phyloP scores from a whole-genome alignment of 805 yeast species.

The Middelhovenomyces tepae region DNA sequence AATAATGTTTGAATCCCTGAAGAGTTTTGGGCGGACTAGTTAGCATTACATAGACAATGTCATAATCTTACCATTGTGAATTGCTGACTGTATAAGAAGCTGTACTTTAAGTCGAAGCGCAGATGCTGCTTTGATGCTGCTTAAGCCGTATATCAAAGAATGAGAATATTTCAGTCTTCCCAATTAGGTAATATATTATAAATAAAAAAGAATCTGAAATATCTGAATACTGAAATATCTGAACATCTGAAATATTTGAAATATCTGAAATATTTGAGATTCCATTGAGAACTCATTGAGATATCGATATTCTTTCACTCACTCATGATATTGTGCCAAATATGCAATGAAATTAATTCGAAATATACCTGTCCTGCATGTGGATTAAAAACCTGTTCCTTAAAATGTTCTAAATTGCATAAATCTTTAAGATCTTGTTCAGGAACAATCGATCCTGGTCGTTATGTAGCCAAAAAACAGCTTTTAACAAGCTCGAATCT shows the following conservation, averaged over 20 bases:
- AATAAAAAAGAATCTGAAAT: too few relatives aligned
- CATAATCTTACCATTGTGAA: slow-evolving; percentile 2
- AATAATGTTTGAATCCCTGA: slow-evolving; percentile 64
- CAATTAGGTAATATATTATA: too few relatives aligned
- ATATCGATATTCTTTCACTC: too few relatives aligned
- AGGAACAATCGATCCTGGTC: slow-evolving; percentile 56
- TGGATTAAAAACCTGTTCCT: slow-evolving; percentile 52
- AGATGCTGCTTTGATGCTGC: too few relatives aligned
- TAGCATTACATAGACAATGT: background rate
- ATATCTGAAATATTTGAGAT: too few relatives aligned
- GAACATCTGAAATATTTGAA: too few relatives aligned
- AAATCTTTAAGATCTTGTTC: slow-evolving; percentile 54
- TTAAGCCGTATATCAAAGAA: too few relatives aligned
- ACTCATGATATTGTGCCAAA: slow-evolving; percentile 34
- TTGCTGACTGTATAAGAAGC: too few relatives aligned
- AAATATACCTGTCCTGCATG: slow-evolving; percentile 85
- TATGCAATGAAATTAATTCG: slow-evolving; percentile 35
- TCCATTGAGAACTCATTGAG: too few relatives aligned
- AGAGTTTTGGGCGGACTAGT: slow-evolving; percentile 36
- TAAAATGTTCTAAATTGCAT: slow-evolving; percentile 64
- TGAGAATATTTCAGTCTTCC: too few relatives aligned
- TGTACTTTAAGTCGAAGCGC: too few relatives aligned
- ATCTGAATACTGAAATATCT: too few relatives aligned
- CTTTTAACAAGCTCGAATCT: slow-evolving; percentile 40
- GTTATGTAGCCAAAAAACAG: slow-evolving; percentile 42